Base-by-base conservation (phyloP, 345 rosid genomes). In the Linum trigynum region DNA sequence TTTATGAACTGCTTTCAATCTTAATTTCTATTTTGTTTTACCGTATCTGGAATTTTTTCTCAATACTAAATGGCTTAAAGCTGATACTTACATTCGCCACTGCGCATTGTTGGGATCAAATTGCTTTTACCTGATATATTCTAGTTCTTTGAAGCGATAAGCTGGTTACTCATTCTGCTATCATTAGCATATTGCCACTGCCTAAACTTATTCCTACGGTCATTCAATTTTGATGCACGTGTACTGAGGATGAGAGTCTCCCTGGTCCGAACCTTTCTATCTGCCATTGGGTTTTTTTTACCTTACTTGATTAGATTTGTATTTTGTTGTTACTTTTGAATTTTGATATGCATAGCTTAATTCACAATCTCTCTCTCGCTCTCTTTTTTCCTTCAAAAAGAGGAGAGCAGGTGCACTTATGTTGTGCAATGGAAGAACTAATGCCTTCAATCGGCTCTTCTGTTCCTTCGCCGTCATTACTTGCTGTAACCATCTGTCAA, bases 381-480 rank as follows among this genome's bases (percentile, higher is more conserved):
- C 15, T 48, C 14, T 48, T 15, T 48, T 48, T 3, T 48, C 2
- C 32, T 48, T 48, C 14, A 48, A 48, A 7, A 9, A 90, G 97
- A 72, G 94, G 96, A 72, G 96, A 88, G 73, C 98, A 88, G 86
- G 80, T 82, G 76, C 90, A 90, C 75, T 67, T 79, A 71, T 78
- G 90, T 89, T 83, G 96, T 73, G 66, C 81, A 37, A 79, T 90
- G 81, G 97, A 92, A 75, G 99, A 92, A 71, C 75, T 88, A 76
- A 80, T 90, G 84, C 99, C 97, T 55, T 83, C 99, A 63, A 76
- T 90, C 71, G 98, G 94, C 58, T 77, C 95, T 63, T 71, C 87
- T 63, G 83, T 85, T 43, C 92, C 92, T 64, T 79, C 97, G 63
- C 95, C 99, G 23, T 84, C 86, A 57, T 71, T 88, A 72, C 85